Percentiles rank a stretch among this genome's conserved stretches.
phyloP scores from a whole-genome alignment of 179 eudicot genomes.

The Dionaea muscipula region DNA sequence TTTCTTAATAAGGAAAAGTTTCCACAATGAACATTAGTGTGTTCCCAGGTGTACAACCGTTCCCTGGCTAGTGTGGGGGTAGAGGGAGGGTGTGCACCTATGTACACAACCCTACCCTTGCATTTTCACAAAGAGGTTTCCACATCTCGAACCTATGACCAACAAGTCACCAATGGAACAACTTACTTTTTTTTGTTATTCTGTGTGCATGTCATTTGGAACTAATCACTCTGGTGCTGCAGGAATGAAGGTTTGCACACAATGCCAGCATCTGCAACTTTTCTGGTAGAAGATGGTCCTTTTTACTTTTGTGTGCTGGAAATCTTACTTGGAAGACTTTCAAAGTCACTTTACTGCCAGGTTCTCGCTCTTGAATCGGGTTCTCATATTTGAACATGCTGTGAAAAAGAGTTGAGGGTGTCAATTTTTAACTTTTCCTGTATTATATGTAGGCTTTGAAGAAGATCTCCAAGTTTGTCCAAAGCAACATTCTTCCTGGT shows the following conservation, averaged over 20 bases:
- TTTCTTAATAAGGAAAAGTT: no score
- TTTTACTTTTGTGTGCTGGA: slow-evolving; percentile 92
- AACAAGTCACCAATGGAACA: no score
- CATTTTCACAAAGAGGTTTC: no score
- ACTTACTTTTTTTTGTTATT: slow-evolving; percentile 6
- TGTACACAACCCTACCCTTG: no score
- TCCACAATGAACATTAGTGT: no score
- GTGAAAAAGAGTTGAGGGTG: not conserved
- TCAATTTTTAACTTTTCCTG: slow-evolving; percentile 1
- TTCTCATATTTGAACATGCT: slow-evolving; percentile 6
- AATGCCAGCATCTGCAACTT: slow-evolving; percentile 69
- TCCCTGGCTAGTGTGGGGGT: no score
- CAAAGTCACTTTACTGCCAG: slow-evolving; percentile 77
- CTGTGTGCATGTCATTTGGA: slow-evolving; percentile 7
- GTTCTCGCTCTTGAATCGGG: slow-evolving; percentile 20
- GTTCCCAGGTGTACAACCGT: no score
- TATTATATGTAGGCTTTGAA: slow-evolving; percentile 55
- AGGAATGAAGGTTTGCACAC: slow-evolving; percentile 78
- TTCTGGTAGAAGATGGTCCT: slow-evolving; percentile 96
- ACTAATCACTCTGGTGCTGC: slow-evolving; percentile 19
- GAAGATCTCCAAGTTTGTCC: slow-evolving; percentile 83
- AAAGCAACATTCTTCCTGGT: slow-evolving; percentile 88
- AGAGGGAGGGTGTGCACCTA: no score
- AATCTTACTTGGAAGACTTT: slow-evolving; percentile 84
- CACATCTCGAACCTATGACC: no score